Percentiles rank a stretch among this genome's conserved stretches.
These are phyloP conservation scores for Alternaria sp. DNA, from an alignment of 2,329 filamentous ascomycete genomes.

Conservation along the genomic window DNA sequence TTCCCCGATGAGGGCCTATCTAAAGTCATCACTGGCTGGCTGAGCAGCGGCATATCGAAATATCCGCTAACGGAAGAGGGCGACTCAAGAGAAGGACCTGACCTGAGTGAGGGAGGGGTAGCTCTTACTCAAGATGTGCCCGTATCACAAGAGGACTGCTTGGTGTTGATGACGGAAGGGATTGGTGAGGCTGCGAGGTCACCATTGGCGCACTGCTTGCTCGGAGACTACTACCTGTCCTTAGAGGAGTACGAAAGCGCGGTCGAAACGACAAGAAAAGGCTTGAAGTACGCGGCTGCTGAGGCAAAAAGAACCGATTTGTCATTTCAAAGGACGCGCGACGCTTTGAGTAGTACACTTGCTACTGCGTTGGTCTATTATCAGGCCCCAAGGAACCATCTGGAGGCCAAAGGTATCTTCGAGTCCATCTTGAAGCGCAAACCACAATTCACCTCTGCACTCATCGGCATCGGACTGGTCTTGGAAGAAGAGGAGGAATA, in stretches of 20 bases:
- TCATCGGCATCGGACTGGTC: slow-evolving; percentile 91
- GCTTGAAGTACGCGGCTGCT: slow-evolving; percentile 66
- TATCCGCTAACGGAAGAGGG: slow-evolving; percentile 67
- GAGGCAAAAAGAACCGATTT: slow-evolving; percentile 75
- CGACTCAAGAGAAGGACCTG: slow-evolving; percentile 45
- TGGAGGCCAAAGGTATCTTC: slow-evolving; percentile 87
- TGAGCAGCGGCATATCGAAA: slow-evolving; percentile 84
- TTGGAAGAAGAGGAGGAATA: slow-evolving; percentile 94
- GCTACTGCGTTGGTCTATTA: slow-evolving; percentile 91
- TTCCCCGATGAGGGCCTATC: slow-evolving; percentile 86
- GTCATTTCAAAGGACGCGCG: slow-evolving; percentile 65
- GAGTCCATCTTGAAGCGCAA: slow-evolving; percentile 81
- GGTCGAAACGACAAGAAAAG: slow-evolving; percentile 81
- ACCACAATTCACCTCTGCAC: slow-evolving; percentile 76
- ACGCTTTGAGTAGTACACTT: slow-evolving; percentile 79
- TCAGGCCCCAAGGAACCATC: slow-evolving; percentile 87
- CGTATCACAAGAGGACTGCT: slow-evolving; percentile 78
- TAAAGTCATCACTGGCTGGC: slow-evolving; percentile 81
- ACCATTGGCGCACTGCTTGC: slow-evolving; percentile 81
- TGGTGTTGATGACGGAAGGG: slow-evolving; percentile 77
- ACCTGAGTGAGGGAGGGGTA: slow-evolving; percentile 57
- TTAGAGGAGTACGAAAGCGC: slow-evolving; percentile 86
- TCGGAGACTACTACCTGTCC: slow-evolving; percentile 83
- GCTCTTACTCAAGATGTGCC: slow-evolving; percentile 58
- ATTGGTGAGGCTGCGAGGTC: slow-evolving; percentile 67